Percentiles rank a stretch among this genome's conserved stretches.
These are phyloP conservation scores for Blastobotrys raffinosifermentans DNA, from an alignment of 1,139 yeast species.

Conservation along the genomic window DNA sequence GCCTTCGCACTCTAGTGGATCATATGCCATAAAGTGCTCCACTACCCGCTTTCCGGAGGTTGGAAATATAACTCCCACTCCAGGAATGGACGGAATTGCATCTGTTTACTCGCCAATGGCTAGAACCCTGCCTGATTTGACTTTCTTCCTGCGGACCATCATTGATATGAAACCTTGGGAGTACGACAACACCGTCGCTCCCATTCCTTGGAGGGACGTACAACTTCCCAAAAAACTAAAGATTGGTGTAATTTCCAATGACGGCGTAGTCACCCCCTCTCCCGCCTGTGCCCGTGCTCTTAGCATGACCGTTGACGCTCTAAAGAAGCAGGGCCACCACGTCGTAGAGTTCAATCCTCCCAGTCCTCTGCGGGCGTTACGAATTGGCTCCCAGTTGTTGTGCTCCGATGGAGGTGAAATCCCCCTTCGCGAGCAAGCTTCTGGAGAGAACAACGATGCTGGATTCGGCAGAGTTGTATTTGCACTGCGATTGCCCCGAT, in stretches of 20 bases:
- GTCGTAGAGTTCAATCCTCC: conserved; percentile 52
- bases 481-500: conserved; percentile 34
- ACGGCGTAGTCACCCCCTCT: conserved; percentile 46
- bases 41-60: conserved; percentile 46
- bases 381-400: conserved; percentile 36
- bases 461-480: conserved; percentile 33
- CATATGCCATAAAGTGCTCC: conserved; percentile 45
- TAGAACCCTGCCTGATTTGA: conserved; percentile 56
- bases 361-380: conserved; percentile 36
- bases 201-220: conserved; percentile 55
- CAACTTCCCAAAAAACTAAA: conserved; percentile 42
- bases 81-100: conserved; percentile 50
- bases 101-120: conserved; percentile 57
- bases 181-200: conserved; percentile 49
- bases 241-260: conserved; percentile 43
- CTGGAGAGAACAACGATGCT: conserved; percentile 35
- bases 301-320: conserved; percentile 40
- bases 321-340: conserved; percentile 51
- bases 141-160: conserved; percentile 51
- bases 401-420: conserved; percentile 33
- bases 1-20: conserved; percentile 44
- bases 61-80: conserved; percentile 46
- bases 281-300: conserved; percentile 62
- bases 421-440: conserved; percentile 29
- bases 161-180: conserved; percentile 62